These are phyloP conservation scores for Lunularia cruciata DNA, from an alignment of 225 moss, liverwort and hornwort species.

Conservation along the genomic window DNA sequence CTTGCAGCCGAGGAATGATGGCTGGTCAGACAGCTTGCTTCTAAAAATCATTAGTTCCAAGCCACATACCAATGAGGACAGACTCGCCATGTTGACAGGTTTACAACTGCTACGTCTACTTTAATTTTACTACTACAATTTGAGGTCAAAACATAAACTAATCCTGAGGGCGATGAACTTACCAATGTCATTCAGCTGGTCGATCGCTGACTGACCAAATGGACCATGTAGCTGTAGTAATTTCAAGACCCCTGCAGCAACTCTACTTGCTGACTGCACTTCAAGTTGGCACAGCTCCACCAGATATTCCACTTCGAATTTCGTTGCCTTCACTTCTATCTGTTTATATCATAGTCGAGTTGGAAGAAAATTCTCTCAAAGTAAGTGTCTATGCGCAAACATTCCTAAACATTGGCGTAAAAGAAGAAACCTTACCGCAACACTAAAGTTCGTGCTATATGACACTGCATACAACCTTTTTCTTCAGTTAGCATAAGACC, in stretches of 20 bases:
- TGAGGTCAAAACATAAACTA: no score
- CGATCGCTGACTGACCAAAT: constrained; percentile 88
- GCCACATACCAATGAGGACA: not conserved
- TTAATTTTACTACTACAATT: not conserved
- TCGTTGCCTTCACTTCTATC: constrained; percentile 91
- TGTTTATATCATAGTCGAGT: no score
- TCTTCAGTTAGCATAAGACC: no score
- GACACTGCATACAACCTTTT: not conserved
- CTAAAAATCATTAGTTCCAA: not conserved
- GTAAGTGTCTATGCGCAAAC: no score
- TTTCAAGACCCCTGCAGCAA: constrained; percentile 82
- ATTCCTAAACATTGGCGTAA: no score
- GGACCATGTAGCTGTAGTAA: constrained; percentile 84
- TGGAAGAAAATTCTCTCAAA: no score
- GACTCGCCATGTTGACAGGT: not conserved
- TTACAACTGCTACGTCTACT: not conserved
- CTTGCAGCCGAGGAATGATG: not conserved
- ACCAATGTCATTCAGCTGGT: constrained; percentile 93
- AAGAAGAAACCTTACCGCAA: no score
- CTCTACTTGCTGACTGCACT: constrained; percentile 88
- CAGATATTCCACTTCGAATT: constrained; percentile 81
- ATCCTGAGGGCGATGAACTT: constrained; percentile 15
- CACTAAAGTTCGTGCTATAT: not conserved
- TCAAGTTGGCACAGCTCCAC: constrained; percentile 79
- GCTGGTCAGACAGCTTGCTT: not conserved